These are phyloP conservation scores for Aphanocladium album DNA, from an alignment of 2,329 filamentous ascomycete genomes.

Conservation along the genomic window DNA sequence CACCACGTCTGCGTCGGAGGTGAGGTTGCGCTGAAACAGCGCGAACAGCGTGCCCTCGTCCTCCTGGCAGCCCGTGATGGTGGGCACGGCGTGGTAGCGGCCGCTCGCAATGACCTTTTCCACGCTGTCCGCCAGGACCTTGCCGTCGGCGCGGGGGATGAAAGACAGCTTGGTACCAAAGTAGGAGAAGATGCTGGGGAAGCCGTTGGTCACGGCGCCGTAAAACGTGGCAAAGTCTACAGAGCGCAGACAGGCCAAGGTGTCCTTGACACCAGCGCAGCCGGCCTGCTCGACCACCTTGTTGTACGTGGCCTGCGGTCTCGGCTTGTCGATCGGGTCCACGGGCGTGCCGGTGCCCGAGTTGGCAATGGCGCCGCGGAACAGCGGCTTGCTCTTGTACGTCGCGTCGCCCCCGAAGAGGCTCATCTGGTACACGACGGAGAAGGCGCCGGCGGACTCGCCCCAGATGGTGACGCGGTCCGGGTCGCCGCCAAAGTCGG, in stretches of 20 bases:
- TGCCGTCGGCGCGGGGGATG: conserved; percentile 67
- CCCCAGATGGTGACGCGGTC: conserved; percentile 62
- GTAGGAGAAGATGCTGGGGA: conserved; percentile 64
- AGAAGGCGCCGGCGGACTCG: conserved; percentile 55
- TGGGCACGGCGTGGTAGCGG: conserved; percentile 43
- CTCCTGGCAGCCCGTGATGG: conserved; percentile 67
- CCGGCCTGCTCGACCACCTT: conserved; percentile 46
- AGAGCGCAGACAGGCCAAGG: conserved; percentile 8
- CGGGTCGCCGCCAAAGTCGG: conserved; percentile 61
- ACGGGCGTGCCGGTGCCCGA: conserved; percentile 47
- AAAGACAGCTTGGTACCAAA: conserved; percentile 66
- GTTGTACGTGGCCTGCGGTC: conserved; percentile 53
- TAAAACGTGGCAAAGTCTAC: conserved; percentile 42
- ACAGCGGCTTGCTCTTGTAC: conserved; percentile 59
- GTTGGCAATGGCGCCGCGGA: conserved; percentile 62
- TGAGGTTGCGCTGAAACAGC: conserved; percentile 65
- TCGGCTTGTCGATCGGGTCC: conserved; percentile 47
- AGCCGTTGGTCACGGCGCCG: conserved; percentile 58
- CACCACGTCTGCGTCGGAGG: conserved; percentile 52
- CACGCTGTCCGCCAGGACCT: conserved; percentile 55
- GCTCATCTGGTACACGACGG: conserved; percentile 57
- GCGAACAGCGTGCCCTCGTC: conserved; percentile 75
- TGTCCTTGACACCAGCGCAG: conserved; percentile 32
- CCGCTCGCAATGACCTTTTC: conserved; percentile 51
- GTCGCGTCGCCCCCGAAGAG: conserved; percentile 56